Evolutionary conservation across 352 stramenopile species (phyloP), one percentile per base, ranked within the genome.

Genomic region (Pythium periplocum): DNA sequence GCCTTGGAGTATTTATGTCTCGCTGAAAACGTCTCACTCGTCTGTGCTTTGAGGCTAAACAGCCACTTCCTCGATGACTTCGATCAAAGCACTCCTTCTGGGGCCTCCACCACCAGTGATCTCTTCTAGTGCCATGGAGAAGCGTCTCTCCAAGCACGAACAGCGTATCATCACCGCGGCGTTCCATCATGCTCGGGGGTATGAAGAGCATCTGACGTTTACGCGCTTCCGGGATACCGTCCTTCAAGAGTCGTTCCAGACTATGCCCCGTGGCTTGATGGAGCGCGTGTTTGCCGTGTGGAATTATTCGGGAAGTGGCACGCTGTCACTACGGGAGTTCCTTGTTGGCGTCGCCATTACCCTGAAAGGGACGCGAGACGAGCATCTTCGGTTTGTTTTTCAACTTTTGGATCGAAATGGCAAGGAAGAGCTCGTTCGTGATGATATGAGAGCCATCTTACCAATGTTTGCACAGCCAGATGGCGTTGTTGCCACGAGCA

Each of bases 341-440:
- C 48, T 74, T 33, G 54, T 62, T 6, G 70, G 65, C 32, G 45
- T 76, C 7, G 44, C 57, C 40, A 49, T 66, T 35, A 56, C 61
- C 4, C 53, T 36, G 17, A 79, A 73, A 56, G 62, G 75, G 10
- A 67, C 63, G 5, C 68, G 53, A 3, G 63, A 76, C n/a, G 70
- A 83, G 44, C 72, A 75, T 7, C 41, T 85, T n/a, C 43, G 39
- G 31, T 71, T 79, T 40, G 49, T 69, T 8, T 86, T 75, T 35
- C 61, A 72, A 55, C 58, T 81, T 30, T 68, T 78, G 53, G 61
- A 63, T 49, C 35, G 45, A 2, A 35, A 49, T 11, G 39, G 47
- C 2, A 32, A 30, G 0, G 47, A 64, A 42, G 64, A 66, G 34
- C 51, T 72, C n/a, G 45, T 8, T 3, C 60, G 59, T 39, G 55